Base-by-base conservation (phyloP, 495 filamentous ascomycete species). In the Penicillium robsamsonii region DNA sequence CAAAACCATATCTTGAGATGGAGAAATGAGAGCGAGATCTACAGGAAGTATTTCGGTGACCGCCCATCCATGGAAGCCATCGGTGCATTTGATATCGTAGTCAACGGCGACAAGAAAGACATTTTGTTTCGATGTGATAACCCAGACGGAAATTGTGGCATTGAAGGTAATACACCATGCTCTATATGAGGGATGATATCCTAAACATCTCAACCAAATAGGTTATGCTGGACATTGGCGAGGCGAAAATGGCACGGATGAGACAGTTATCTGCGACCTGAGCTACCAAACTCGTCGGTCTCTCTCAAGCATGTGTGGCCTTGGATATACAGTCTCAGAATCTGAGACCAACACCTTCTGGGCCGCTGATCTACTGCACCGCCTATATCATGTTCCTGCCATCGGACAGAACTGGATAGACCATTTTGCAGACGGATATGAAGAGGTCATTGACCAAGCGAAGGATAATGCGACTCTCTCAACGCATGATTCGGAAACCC, bases 141-240 rank as follows among this genome's bases (percentile, higher is more conserved):
- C 54, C 72, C 77, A 1, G 84, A 87, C 56, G 63, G 71, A 1
- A 84, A 86, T 68, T 86, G 81, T 53, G 63, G 61, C 4, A 65
- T 77, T 38, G 74, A 75, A 44, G 75, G 76, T 77, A 64, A 35
- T 10, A 6, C 15, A 49, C 50, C 12, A 18, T 18, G 27, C 6
- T 8, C 11, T 37, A 25, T 17, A 29, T 20, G 18, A 13, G 8
- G 37, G 10, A 41, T 5, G 0, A 10, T 2, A 44, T 24, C 30
- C 30, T 57, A 30, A 57, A 31, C 33, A 42, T 56, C 37, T 35
- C 24, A 53, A 46, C 22, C 25, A 13, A 29, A 62, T 42, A 80
- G 78, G 72, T 46, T 84, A 75, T 72, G 82, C 68, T 31, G 83
- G 82, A 49, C 83, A 86, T 72, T 84, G 78, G 79, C 77, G 84